Evolutionary conservation across 176 grass and related monocot genomes (phyloP), one percentile per base, ranked within the genome.

Genomic region (Hyparrhenia diplandra): DNA sequence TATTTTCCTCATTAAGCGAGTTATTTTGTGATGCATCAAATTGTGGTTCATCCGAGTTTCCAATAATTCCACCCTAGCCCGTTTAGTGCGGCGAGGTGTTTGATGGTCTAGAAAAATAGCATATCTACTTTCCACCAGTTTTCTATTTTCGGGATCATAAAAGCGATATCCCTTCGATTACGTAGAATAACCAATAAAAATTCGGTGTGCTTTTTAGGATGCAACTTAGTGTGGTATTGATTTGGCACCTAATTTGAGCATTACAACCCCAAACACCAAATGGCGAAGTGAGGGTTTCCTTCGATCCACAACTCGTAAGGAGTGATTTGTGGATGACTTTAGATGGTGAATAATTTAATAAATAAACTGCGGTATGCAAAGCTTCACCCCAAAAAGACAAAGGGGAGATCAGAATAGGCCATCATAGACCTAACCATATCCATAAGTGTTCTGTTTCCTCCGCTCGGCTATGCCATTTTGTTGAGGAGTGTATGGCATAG

Each of bases 331-430:
- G n/a, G n/a, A 74, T 17, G n/a, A 0, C 47, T 55, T 55, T 74
- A 0, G 71, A 74, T 23, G 46, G 71, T 74, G 71, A 74, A 55
- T 55, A 13, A 21, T 77, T 77, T 12, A 77, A 61, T 76, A 77
- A 64, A 64, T 45, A 78, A 24, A 45, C 10, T 64, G 10, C 2
- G 14, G 14, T 78, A 64, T 64, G 17, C 7, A 46, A 46, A 45
- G 37, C 75, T 45, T 63, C 36, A 43, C 24, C 24, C 24, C 37
- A 49, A 49, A 78, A 65, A 9, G 27, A 34, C 3, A 49, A 46
- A 64, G 75, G n/a, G 8, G 0, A 78, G 25, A 66, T 83, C 32
- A n/a, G 32, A 83, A 29, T 66, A 74, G 5, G 70, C 41, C 54
- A 73, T 64, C 80, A 81, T 81, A 0, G 51, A 71, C 4, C 67